Evolutionary conservation across 306 rosid genomes (phyloP).

Genomic region (Prunus dulcis): DNA sequence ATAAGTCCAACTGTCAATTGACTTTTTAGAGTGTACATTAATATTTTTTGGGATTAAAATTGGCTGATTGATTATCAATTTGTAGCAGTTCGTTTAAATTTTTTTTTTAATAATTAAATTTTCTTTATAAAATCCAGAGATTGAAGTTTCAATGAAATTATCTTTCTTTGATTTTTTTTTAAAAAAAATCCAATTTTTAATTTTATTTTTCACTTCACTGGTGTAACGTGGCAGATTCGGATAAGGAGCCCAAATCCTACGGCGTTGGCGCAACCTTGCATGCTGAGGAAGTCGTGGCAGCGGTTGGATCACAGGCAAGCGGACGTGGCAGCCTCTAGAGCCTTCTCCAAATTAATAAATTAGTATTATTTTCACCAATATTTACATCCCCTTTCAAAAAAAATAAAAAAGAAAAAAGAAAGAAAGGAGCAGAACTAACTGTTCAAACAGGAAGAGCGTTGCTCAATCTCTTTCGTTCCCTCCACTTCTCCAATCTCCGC

Average conservation of each 20-base stretch:
- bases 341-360: not conserved
- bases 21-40: too few species aligned
- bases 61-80: too few species aligned
- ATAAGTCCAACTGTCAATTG: too few species aligned
- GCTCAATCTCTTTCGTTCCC: not conserved
- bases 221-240: not conserved
- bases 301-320: not conserved
- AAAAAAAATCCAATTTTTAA: too few species aligned
- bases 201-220: not conserved
- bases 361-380: not conserved
- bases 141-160: too few species aligned
- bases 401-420: not conserved
- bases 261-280: conserved; percentile 9
- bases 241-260: not conserved
- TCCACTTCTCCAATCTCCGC: not conserved
- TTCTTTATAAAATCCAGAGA: too few species aligned
- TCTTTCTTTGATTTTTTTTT: too few species aligned
- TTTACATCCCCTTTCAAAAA: not conserved
- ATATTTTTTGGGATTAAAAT: too few species aligned
- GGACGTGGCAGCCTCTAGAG: conserved; percentile 34
- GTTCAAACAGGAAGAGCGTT: not conserved
- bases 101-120: too few species aligned
- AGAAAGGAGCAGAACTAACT: not conserved
- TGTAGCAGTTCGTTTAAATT: too few species aligned
- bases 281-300: conserved; percentile 22